Evolutionary conservation across 768 basidiomycete genomes (phyloP), one percentile per base, ranked within the genome.

Genomic region (Amanita rimosa): DNA sequence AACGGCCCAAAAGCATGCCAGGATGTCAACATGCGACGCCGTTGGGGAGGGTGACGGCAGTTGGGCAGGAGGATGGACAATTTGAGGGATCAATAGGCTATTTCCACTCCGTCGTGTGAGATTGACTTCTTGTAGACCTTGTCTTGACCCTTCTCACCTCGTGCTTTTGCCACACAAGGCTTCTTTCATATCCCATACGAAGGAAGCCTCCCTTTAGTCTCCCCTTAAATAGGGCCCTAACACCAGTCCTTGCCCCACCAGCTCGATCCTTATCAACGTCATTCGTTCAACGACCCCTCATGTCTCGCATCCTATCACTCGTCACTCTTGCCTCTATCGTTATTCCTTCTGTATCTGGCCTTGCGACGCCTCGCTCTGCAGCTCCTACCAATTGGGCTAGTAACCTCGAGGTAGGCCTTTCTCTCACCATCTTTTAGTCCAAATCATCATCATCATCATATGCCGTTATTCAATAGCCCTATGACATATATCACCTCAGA

Each of bases 401-500:
- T 40, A 57, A 67, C 54, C 73, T 85, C 4, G 83, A 75, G 65
- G 64, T 71, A 52, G 13, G 45, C 17, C 21, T 21, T 21, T 42
- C 27, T 37, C 22, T 24, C 22, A 3, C 5, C 5, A 3, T 24
- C 5, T 49, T 33, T 33, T 40, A 27, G 51, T 42, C 43, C 36
- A 35, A 52, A 40, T 31, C 44, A 37, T 48, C 26, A 21, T 44
- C 51, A 40, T 31, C 44, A 37, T 48, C 26, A 21, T 44, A 44
- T 44, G 31, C 50, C 44, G 11, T 22, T 24, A 44, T 21, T n/a
- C n/a, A n/a, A n/a, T 48, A 82, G 79, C 41, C 60, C 14, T 85
- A 85, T 58, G 54, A 64, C 35, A 54, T 46, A 13, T 83, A 85
- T 66, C 79, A 85, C 66, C 55, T 60, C 24, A 72, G 85, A 51